Base-by-base conservation (phyloP, 345 rosid genomes). In the Aegle marmelos region DNA sequence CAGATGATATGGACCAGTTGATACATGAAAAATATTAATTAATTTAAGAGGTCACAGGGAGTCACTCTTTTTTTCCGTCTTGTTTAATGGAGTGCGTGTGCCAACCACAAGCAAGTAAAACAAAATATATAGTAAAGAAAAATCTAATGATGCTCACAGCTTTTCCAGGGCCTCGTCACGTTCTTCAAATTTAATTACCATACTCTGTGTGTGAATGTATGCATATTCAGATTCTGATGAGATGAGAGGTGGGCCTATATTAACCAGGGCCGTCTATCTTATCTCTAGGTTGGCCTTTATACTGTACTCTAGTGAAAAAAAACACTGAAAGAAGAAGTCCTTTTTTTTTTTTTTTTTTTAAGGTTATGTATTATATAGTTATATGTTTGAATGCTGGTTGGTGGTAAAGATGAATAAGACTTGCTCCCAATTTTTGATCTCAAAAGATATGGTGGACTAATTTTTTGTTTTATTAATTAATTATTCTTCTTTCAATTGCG, bases 41-140 rank as follows among this genome's bases (percentile, higher is more conserved):
- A 60, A 28, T 11, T 56, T 14, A 56, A 36, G 24, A 14, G 17
- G 17, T 24, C 67, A 37, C 48, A 33, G 50, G 17, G 70, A 75
- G 31, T 75, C 60, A 48, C 6, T 13, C 60, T 4, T 33, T 9
- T 31, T 62, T 48, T 63, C 41, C 41, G 22, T 75, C 70, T 31
- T 13, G 27, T 54, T 76, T 53, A 31, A 65, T 66, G 72, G 78
- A 50, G 7, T 50, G 64, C 78, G 78, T 53, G 78, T 76, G 78
- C 53, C 27, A 53, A 33, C 78, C 78, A 66, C 28, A 25, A 50
- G 72, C 54, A 28, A 73, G 41, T 7, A 57, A 72, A 72, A 57
- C 54, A 57, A 72, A 72, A 57, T 57, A 45, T 45, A 10, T 45
- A 71, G 21, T 61, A 34, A 30, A 63, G 33, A 7, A 17, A 17